Percentiles rank a stretch among this genome's conserved stretches.
These are phyloP conservation scores for Clavulina sp. DNA, from an alignment of 768 basidiomycete genomes.

Conservation along the genomic window DNA sequence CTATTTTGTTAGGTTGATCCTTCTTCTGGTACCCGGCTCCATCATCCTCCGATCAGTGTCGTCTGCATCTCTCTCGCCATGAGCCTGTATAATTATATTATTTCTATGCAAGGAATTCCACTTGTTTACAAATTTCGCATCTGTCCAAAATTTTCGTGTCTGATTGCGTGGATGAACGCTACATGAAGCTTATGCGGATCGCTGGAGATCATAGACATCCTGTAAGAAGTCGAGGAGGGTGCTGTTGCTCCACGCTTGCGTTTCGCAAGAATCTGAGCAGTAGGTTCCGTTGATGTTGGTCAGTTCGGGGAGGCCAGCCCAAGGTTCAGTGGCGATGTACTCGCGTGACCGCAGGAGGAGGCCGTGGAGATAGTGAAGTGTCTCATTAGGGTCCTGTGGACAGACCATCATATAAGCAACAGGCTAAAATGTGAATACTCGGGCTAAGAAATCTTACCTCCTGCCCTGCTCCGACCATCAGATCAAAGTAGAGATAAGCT, in stretches of 20 bases:
- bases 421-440: neutral
- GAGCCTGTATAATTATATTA: too few relatives aligned
- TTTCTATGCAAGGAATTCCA: too few relatives aligned
- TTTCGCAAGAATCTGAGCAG: constrained; percentile 77
- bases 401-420: constrained; percentile 5
- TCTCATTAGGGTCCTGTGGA: constrained; percentile 45
- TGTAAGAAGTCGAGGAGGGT: constrained; percentile 82
- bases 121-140: too few relatives aligned
- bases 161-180: too few relatives aligned
- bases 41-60: too few relatives aligned
- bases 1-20: too few relatives aligned
- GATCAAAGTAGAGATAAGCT: constrained; percentile 83
- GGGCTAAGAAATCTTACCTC: constrained; percentile 30
- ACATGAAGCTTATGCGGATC: neutral
- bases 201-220: constrained; percentile 34
- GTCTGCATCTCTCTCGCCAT: too few relatives aligned
- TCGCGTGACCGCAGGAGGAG: constrained; percentile 50
- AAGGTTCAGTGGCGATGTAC: constrained; percentile 64
- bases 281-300: constrained; percentile 71
- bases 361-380: constrained; percentile 64
- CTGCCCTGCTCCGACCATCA: constrained; percentile 43
- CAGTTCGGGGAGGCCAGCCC: constrained; percentile 88
- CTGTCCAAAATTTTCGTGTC: too few relatives aligned
- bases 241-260: constrained; percentile 94
- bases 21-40: too few relatives aligned